These are phyloP conservation scores for Ricinus communis DNA, from an alignment of 345 rosid genomes.

Conservation along the genomic window DNA sequence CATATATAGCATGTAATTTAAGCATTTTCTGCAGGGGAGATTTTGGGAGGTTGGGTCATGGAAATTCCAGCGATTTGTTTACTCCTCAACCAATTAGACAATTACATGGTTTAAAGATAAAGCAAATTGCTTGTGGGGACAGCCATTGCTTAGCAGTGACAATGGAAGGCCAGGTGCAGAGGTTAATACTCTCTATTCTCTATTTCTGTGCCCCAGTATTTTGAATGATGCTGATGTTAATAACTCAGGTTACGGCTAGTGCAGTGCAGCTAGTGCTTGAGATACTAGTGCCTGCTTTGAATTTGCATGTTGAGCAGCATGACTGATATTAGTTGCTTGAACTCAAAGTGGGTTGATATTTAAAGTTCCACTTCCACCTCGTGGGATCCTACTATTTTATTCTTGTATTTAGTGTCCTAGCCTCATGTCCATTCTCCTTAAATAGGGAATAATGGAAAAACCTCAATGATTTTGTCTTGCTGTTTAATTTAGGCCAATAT, in stretches of 20 bases:
- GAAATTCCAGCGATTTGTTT: constrained; percentile 89
- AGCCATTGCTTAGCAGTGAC: constrained; percentile 98
- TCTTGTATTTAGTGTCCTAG: not conserved
- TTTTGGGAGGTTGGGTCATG: constrained; percentile 98
- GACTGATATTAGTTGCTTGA: not conserved
- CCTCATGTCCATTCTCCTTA: no score
- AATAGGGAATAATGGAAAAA: no score
- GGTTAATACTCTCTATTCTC: constrained; percentile 39
- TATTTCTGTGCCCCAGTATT: not conserved
- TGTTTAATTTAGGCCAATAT: no score
- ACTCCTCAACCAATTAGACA: constrained; percentile 87
- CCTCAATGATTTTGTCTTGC: no score
- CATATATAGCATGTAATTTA: not conserved
- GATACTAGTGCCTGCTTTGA: not conserved
- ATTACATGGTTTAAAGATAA: constrained; percentile 68
- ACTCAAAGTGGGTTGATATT: not conserved
- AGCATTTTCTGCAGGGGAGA: constrained; percentile 70
- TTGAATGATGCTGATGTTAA: constrained; percentile 6
- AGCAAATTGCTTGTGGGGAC: constrained; percentile 98
- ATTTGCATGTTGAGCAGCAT: not conserved
- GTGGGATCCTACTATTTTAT: not conserved
- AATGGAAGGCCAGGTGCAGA: constrained; percentile 83
- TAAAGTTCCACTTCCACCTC: not conserved
- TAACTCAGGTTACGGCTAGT: not conserved
- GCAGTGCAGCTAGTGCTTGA: not conserved